These are phyloP conservation scores for Tuber indicum DNA, from an alignment of 495 filamentous ascomycete species.

Conservation along the genomic window DNA sequence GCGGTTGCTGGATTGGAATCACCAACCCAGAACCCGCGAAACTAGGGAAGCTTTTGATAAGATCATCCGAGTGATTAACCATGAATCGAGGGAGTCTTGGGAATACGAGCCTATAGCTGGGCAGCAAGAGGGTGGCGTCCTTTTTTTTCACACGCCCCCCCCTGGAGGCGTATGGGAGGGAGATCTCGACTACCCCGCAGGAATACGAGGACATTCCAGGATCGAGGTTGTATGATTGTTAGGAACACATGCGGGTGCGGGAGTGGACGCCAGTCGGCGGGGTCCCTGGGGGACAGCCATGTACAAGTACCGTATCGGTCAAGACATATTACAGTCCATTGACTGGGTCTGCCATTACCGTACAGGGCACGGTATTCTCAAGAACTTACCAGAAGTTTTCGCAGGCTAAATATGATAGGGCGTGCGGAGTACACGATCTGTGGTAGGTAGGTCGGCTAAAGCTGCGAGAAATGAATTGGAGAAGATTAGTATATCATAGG, in stretches of 20 bases:
- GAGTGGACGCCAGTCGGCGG: neutral
- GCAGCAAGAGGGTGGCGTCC: neutral
- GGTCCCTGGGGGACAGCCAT: neutral
- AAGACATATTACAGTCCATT: neutral
- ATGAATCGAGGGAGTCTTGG: neutral
- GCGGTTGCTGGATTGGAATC: neutral
- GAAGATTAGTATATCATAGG: neutral
- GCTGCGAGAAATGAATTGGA: neutral
- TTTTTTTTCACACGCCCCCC: neutral
- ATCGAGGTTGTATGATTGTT: neutral
- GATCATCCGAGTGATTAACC: neutral
- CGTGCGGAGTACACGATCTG: neutral
- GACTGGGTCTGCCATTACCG: neutral
- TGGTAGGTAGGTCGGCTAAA: neutral
- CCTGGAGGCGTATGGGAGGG: neutral
- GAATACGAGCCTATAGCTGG: neutral
- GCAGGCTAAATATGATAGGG: neutral
- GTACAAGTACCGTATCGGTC: too few species aligned
- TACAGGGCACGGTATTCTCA: neutral
- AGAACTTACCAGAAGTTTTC: neutral
- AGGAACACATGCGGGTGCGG: neutral
- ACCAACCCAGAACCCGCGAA: neutral
- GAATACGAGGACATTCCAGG: neutral
- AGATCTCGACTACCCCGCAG: neutral
- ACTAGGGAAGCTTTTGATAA: neutral